A percentile compares a stretch with the other conserved stretches of the same genome.
These are phyloP conservation scores for Spiraea crenata DNA, from an alignment of 331 rosid species.

Conservation along the genomic window DNA sequence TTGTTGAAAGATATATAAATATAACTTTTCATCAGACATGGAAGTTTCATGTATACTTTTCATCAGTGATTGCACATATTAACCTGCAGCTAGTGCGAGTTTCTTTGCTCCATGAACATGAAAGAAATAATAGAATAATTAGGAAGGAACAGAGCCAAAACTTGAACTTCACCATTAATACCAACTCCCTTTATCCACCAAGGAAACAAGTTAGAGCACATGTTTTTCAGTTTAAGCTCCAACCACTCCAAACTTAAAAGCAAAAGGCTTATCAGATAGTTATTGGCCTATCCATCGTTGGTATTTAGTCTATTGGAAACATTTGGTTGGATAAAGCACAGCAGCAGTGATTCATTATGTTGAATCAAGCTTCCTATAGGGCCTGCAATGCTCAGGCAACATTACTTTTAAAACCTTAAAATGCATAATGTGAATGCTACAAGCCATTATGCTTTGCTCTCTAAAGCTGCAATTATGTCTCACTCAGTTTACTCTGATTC, in stretches of 20 bases:
- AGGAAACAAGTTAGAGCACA: not conserved
- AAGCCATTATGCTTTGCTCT: conserved; percentile 18
- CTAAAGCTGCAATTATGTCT: not conserved
- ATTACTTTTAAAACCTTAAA: not conserved
- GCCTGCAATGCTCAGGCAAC: conserved; percentile 11
- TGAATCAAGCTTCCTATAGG: conserved; percentile 31
- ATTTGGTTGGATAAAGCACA: conserved; percentile 54
- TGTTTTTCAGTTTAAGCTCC: conserved; percentile 8
- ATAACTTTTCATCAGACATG: too few relatives aligned
- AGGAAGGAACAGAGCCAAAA: too few relatives aligned
- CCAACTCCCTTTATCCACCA: too few relatives aligned
- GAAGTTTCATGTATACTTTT: too few relatives aligned
- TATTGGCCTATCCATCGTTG: conserved; percentile 18
- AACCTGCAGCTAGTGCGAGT: too few relatives aligned
- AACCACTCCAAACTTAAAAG: conserved; percentile 34
- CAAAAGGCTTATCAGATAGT: conserved; percentile 19
- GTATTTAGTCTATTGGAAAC: conserved; percentile 27
- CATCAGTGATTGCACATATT: too few relatives aligned
- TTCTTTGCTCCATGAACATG: too few relatives aligned
- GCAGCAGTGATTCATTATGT: conserved; percentile 44
- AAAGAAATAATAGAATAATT: too few relatives aligned
- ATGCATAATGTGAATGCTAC: conserved; percentile 32
- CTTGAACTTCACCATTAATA: too few relatives aligned
- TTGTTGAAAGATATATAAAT: not conserved
- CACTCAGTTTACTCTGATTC: not conserved